These are phyloP conservation scores for Saprolegnia parasitica DNA, from an alignment of 352 stramenopile species.

Conservation along the genomic window DNA sequence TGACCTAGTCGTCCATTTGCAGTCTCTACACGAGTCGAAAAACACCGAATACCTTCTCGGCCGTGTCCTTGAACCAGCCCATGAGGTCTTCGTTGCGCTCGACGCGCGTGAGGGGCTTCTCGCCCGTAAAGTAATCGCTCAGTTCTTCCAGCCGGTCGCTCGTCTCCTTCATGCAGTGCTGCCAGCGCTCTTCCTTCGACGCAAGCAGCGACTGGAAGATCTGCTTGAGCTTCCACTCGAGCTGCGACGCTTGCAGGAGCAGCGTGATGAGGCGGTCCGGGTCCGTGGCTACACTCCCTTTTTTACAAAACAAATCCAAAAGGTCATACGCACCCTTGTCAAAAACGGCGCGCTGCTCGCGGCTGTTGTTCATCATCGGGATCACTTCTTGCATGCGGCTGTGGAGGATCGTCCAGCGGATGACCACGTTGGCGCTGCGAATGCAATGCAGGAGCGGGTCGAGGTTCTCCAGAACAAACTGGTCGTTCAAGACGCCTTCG, in stretches of 20 bases:
- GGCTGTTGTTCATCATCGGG: slow-evolving; percentile 83
- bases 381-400: slow-evolving; percentile 83
- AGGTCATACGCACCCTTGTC: slow-evolving; percentile 63
- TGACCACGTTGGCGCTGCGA: slow-evolving; percentile 88
- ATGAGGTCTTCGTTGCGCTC: slow-evolving; percentile 92
- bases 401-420: slow-evolving; percentile 93
- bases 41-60: slow-evolving; percentile 84
- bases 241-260: slow-evolving; percentile 89
- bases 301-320: too few species aligned
- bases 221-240: slow-evolving; percentile 94
- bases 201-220: slow-evolving; percentile 88
- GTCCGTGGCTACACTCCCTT: slow-evolving; percentile 36
- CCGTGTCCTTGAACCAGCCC: slow-evolving; percentile 89
- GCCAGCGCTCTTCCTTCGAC: slow-evolving; percentile 89
- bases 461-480: slow-evolving; percentile 92
- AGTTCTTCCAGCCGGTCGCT: slow-evolving; percentile 90
- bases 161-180: slow-evolving; percentile 82
- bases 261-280: slow-evolving; percentile 87
- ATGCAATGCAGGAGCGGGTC: slow-evolving; percentile 88
- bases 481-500: slow-evolving; percentile 88
- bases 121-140: slow-evolving; percentile 91
- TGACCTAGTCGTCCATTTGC: slow-evolving; percentile 51
- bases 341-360: slow-evolving; percentile 76
- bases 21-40: too few species aligned
- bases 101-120: slow-evolving; percentile 89